Base-by-base conservation (phyloP, 2,329 filamentous ascomycete genomes). In the Colletotrichum tamarilloi region DNA sequence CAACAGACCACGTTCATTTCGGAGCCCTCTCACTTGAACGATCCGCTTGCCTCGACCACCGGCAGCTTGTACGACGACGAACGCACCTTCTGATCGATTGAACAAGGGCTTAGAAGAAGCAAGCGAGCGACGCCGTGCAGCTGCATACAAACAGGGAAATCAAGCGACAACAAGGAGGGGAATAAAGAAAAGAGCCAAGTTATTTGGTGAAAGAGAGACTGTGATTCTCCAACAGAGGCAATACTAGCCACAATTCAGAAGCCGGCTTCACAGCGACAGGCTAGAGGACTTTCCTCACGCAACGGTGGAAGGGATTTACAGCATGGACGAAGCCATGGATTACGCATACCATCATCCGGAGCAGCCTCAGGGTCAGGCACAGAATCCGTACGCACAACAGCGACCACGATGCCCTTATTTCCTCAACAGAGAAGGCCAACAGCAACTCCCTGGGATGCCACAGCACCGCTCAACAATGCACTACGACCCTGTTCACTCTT, bases 401-500 rank as follows among this genome's bases (percentile, higher is more conserved):
- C 68, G 30, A 35, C 55, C 72, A 7, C 32, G 57, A 28, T 74
- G 72, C 26, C 72, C 72, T 8, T 64, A 68, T n/a, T 57, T 59
- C 52, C 68, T 63, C 35, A 62, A 63, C 24, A 22, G 46, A 26
- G 62, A 67, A 16, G 22, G 49, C 19, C 55, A 68, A 8, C 58
- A 67, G 7, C 62, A 72, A 57, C 24, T 5, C 19, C 42, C 55
- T 22, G 30, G 38, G 42, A 26, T 64, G 5, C 55, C 59, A 24
- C 68, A 56, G 28, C 58, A 62, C 30, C 69, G 62, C 42, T 72
- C 67, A 3, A 68, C 65, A n/a, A 66, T 76, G 22, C 77, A 78
- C 62, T 78, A 78, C 62, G 79, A 79, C 53, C 76, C 79, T 22
- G 76, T 80, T 49, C 79, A 80, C 65, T 74, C 76, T 35, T 74